A percentile compares a stretch with the other conserved stretches of the same genome.
phyloP scores from a whole-genome alignment of 129 eudicot genomes.

The Calendula officinalis region DNA sequence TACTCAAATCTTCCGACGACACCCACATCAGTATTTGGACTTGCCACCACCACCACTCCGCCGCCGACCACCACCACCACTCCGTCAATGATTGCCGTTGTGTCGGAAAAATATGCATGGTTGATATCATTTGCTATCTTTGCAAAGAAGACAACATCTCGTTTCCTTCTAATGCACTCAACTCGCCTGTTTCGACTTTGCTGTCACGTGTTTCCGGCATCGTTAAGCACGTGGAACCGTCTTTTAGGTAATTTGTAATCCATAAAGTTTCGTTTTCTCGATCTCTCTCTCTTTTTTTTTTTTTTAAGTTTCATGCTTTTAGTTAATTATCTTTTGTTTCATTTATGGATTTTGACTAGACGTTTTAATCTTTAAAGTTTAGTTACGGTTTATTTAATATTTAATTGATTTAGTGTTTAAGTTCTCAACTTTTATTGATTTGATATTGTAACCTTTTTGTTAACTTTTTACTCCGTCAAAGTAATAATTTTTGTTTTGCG shows the following conservation, averaged over 20 bases:
- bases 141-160: slow-evolving; percentile 49
- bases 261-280: background rate
- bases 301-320: no score
- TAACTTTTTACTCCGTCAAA: no score
- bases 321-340: background rate
- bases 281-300: background rate
- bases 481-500: no score
- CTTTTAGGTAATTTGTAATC: slow-evolving; percentile 45
- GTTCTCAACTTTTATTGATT: no score
- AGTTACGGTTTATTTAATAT: no score
- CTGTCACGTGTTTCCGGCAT: slow-evolving; percentile 38
- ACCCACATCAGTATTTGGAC: slow-evolving; percentile 64
- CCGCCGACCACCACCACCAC: background rate
- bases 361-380: no score
- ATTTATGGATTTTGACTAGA: background rate
- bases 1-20: slow-evolving; percentile 57
- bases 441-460: no score
- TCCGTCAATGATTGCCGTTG: slow-evolving; percentile 42
- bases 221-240: slow-evolving; percentile 67
- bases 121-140: slow-evolving; percentile 66
- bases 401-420: no score
- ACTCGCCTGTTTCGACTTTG: slow-evolving; percentile 58
- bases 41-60: slow-evolving; percentile 41
- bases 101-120: slow-evolving; percentile 80
- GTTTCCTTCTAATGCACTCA: slow-evolving; percentile 53